These are phyloP conservation scores for Colletotrichum tanaceti DNA, from an alignment of 2,329 filamentous ascomycete genomes.

Conservation along the genomic window DNA sequence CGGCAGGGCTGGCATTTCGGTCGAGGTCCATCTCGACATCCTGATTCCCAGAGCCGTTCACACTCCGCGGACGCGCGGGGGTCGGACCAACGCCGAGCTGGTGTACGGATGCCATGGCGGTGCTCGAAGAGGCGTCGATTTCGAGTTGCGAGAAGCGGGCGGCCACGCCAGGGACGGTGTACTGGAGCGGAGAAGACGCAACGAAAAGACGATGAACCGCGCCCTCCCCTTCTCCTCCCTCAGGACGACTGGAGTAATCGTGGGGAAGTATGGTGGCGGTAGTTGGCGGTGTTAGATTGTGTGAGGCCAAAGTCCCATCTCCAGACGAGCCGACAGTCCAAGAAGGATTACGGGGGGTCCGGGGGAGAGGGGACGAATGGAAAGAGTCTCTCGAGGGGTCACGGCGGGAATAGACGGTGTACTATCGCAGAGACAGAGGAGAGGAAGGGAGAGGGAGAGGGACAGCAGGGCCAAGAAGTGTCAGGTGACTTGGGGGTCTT, in stretches of 20 bases:
- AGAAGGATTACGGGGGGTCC: slow-evolving; percentile 22
- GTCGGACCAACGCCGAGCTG: slow-evolving; percentile 51
- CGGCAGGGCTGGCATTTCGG: slow-evolving; percentile 50
- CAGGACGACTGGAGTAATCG: slow-evolving; percentile 17
- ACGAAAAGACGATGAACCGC: slow-evolving; percentile 23
- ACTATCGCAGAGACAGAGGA: slow-evolving; percentile 19
- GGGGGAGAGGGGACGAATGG: slow-evolving; percentile 19
- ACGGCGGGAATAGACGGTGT: slow-evolving; percentile 27
- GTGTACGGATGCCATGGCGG: slow-evolving; percentile 54
- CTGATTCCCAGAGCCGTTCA: slow-evolving; percentile 44
- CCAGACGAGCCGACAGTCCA: slow-evolving; percentile 30
- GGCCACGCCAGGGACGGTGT: slow-evolving; percentile 21
- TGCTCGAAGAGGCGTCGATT: slow-evolving; percentile 21
- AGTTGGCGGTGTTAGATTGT: slow-evolving; percentile 12
- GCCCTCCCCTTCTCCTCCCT: slow-evolving; percentile 40
- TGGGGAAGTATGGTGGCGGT: slow-evolving; percentile 38
- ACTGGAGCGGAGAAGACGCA: slow-evolving; percentile 8
- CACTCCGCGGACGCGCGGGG: slow-evolving; percentile 45
- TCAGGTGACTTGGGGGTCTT: slow-evolving; percentile 38
- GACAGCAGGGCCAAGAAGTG: slow-evolving; percentile 24
- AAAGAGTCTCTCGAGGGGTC: slow-evolving; percentile 20
- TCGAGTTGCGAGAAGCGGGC: slow-evolving; percentile 36
- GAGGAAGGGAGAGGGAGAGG: slow-evolving; percentile 11
- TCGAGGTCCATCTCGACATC: slow-evolving; percentile 51
- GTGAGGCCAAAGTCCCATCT: slow-evolving; percentile 35